phyloP scores from a whole-genome alignment of 371 early-diverging fungal species.

The Vairimorpha necatrix region DNA sequence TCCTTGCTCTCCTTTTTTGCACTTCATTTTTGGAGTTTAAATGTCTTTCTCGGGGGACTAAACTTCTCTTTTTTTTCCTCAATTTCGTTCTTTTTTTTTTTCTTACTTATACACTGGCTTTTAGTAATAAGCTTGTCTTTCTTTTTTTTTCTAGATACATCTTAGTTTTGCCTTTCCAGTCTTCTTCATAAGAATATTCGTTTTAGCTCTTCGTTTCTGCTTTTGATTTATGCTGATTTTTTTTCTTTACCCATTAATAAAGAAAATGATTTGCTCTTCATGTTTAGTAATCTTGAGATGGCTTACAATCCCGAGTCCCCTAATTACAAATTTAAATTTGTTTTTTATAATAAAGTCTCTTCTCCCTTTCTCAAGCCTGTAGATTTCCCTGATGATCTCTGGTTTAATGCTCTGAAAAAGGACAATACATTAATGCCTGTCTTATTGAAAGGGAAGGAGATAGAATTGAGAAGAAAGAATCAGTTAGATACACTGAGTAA shows the following conservation, averaged over 20 bases:
- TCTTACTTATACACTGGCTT: too few relatives aligned
- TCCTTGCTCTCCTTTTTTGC: too few relatives aligned
- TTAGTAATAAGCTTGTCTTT: too few relatives aligned
- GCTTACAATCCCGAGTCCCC: constrained; percentile 54
- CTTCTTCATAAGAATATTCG: too few relatives aligned
- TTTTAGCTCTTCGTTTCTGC: too few relatives aligned
- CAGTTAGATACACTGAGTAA: constrained; percentile 46
- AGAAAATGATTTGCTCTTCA: constrained; percentile 44
- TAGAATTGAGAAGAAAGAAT: constrained; percentile 33
- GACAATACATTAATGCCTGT: constrained; percentile 52
- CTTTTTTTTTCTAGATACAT: too few relatives aligned
- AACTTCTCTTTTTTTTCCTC: too few relatives aligned
- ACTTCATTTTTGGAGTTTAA: too few relatives aligned
- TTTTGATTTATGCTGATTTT: too few relatives aligned
- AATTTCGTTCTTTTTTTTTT: too few relatives aligned
- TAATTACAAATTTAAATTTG: constrained; percentile 63
- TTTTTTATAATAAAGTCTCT: constrained; percentile 61
- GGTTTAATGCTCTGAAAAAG: constrained; percentile 33
- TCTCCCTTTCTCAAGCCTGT: constrained; percentile 28
- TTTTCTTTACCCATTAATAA: constrained; percentile 21
- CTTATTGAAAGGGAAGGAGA: constrained; percentile 40
- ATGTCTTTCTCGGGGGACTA: too few relatives aligned
- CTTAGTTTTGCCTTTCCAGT: too few relatives aligned
- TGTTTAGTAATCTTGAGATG: constrained; percentile 55
- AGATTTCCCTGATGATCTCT: constrained; percentile 47